Evolutionary conservation across 2,329 filamentous ascomycete species (phyloP).

Genomic region (Lasiodiplodia sp.): DNA sequence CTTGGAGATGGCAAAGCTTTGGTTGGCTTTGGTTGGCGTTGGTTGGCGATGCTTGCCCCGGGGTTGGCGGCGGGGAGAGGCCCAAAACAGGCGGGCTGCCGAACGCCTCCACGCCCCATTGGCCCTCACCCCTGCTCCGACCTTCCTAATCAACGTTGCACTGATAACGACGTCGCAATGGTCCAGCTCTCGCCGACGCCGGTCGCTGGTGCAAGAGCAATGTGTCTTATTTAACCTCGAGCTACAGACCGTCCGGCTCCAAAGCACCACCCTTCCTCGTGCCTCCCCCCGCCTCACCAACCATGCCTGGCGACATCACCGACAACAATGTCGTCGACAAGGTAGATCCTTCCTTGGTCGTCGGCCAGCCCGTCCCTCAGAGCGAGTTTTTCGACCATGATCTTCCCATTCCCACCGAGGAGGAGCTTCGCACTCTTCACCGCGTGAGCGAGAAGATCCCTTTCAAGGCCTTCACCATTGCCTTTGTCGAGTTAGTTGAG

Average conservation of each 20-base stretch:
- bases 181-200: constrained; percentile 9
- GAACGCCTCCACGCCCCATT: background rate
- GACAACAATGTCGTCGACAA: constrained; percentile 37
- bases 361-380: constrained; percentile 44
- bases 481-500: constrained; percentile 48
- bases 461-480: constrained; percentile 47
- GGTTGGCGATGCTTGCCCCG: constrained; percentile 13
- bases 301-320: constrained; percentile 34
- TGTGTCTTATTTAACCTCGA: constrained; percentile 11
- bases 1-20: constrained; percentile 7
- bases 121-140: background rate
- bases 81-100: background rate
- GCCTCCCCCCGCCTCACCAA: background rate
- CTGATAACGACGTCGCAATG: constrained; percentile 16
- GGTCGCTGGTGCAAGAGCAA: background rate
- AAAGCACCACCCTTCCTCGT: background rate
- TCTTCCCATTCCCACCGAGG: constrained; percentile 40
- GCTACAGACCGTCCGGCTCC: background rate
- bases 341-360: constrained; percentile 44
- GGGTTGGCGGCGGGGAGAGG: background rate
- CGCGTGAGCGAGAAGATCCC: constrained; percentile 45
- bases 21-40: constrained; percentile 1
- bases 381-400: constrained; percentile 40
- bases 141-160: constrained; percentile 14
- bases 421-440: constrained; percentile 45